phyloP scores from a whole-genome alignment of 306 rosid species.

The Acmispon strigosus region DNA sequence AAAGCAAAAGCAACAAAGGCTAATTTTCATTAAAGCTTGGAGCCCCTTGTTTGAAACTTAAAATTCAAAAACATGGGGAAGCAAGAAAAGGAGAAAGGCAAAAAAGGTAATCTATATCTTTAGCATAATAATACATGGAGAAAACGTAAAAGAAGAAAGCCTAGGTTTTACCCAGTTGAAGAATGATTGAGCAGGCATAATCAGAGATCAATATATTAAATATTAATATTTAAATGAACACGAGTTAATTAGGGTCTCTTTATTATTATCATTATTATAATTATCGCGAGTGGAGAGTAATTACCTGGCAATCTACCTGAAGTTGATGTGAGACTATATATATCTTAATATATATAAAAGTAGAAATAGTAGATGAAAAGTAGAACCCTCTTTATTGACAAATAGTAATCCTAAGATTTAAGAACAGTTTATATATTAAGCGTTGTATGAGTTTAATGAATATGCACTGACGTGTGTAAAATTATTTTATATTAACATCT shows the following conservation, averaged over 20 bases:
- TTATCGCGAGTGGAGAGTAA: not conserved
- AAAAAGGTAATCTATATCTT: conserved; percentile 19
- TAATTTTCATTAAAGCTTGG: conserved; percentile 9
- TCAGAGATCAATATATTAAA: not conserved
- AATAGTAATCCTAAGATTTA: not conserved
- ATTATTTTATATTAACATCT: too few relatives aligned
- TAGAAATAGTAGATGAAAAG: not conserved
- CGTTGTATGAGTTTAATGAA: too few relatives aligned
- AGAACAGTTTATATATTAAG: not conserved
- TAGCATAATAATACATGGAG: conserved; percentile 14
- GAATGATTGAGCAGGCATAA: too few relatives aligned
- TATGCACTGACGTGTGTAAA: too few relatives aligned
- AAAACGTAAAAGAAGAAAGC: not conserved
- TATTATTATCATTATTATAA: not conserved
- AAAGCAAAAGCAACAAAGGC: conserved; percentile 19
- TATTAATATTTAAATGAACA: not conserved
- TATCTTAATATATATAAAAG: not conserved
- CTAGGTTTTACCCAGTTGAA: too few relatives aligned
- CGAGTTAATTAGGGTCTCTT: not conserved
- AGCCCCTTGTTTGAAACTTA: conserved; percentile 24
- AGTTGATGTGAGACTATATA: not conserved
- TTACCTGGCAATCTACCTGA: conserved; percentile 7
- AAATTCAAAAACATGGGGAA: conserved; percentile 28
- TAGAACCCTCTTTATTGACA: conserved; percentile 2
- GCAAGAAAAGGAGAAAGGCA: conserved; percentile 9